Base-by-base conservation (phyloP, 768 basidiomycete species). In the Xanthoconium stramineum region DNA sequence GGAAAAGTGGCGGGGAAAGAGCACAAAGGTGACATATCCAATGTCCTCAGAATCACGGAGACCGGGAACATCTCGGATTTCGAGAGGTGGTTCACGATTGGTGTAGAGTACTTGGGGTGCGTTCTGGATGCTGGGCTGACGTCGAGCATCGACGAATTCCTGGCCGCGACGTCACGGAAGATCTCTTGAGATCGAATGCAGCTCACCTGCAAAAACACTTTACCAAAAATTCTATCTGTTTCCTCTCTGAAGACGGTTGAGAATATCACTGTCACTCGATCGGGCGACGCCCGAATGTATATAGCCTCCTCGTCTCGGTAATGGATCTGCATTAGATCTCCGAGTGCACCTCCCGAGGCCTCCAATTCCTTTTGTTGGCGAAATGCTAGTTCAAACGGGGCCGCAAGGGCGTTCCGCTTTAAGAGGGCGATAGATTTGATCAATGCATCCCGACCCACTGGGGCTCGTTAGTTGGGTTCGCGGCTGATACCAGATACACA, bases 81-180 rank as follows among this genome's bases (percentile, higher is more conserved):
- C 96, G n/a, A 97, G 81, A 0, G 97, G 97, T 28, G 97, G 95
- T 42, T 97, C 94, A 40, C 94, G 86, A 65, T 88, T 95, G 12
- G 91, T 89, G 73, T 97, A 98, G 12, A 95, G 79, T 14, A 99
- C 97, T 72, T 98, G 97, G 0, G 97, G 97, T 1, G 97, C 97
- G 61, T 90, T 94, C 74, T 98, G 97, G 50, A 98, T 89, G 12
- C 88, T 86, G 2, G 95, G 92, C 57, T 91, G 83, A 48, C 92
- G 83, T 52, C 97, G 83, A n/a, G 97, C 96, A 77, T 99, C 97
- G 33, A 98, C 97, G 65, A 99, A 99, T 86, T 98, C 97, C 93
- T 95, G 54, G 47, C 44, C 14, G 52, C 17, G 12, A 33, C 3
- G 58, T 68, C 28, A 56, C 44, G 28, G 29, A 45, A 35, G 47